Conservation (phyloP, 75 land plant genomes). For the Sequoia sempervirens region DNA sequence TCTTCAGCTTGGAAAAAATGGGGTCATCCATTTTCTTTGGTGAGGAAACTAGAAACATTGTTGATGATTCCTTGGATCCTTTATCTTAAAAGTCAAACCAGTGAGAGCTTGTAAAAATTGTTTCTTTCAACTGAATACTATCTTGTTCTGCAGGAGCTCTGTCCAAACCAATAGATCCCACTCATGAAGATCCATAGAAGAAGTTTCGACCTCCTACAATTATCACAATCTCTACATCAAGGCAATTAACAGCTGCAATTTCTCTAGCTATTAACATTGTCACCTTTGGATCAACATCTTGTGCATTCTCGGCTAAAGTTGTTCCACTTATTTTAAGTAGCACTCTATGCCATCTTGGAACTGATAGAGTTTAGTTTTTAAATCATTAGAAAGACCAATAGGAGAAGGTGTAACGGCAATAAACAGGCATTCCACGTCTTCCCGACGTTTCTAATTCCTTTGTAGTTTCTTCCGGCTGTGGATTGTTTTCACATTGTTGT, state of each 20-base stretch:
- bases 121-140: slow-evolving; percentile 28
- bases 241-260: slow-evolving; percentile 47
- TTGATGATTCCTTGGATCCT: slow-evolving; percentile 33
- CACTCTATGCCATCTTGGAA: slow-evolving; percentile 66
- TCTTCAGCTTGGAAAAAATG: too few species aligned
- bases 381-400: slow-evolving; percentile 15
- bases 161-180: slow-evolving; percentile 53
- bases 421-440: background rate
- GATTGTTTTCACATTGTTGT: too few species aligned
- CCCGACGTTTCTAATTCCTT: too few species aligned
- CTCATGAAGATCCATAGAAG: slow-evolving; percentile 77
- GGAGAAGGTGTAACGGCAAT: slow-evolving; percentile 3
- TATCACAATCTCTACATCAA: slow-evolving; percentile 80
- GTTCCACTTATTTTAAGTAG: slow-evolving; percentile 70
- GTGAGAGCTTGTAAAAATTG: slow-evolving; percentile 63
- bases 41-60: slow-evolving; percentile 45
- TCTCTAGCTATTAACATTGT: slow-evolving; percentile 58
- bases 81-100: slow-evolving; percentile 97
- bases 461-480: too few species aligned
- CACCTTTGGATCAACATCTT: slow-evolving; percentile 75
- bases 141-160: slow-evolving; percentile 59
- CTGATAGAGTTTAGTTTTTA: slow-evolving; percentile 27
- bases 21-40: slow-evolving; percentile 40
- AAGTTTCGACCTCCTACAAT: slow-evolving; percentile 81
- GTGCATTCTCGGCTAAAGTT: slow-evolving; percentile 43